Evolutionary conservation across 169 alveolate genomes (phyloP).

Genomic region (Eimeria tenella): DNA sequence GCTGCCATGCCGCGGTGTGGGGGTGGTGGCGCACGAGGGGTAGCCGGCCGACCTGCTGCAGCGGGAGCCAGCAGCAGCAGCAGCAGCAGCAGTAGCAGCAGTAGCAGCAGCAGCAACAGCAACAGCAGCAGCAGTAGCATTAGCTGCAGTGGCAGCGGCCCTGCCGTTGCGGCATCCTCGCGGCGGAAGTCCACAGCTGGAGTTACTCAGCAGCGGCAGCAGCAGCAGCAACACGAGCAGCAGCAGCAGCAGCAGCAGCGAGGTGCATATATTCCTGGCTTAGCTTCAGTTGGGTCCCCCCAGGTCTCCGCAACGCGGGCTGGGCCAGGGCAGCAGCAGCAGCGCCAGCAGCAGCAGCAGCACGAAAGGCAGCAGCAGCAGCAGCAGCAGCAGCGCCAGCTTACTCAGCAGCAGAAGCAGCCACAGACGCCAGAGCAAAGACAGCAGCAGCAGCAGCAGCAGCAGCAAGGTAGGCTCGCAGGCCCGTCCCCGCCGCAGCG

Average conservation of each 20-base stretch:
- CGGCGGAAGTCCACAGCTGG: no score
- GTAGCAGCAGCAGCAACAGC: slow-evolving; percentile 83
- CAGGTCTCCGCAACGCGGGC: no score
- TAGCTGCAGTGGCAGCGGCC: no score
- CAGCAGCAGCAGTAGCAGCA: slow-evolving; percentile 11
- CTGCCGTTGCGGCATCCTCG: background rate
- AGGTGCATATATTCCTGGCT: no score
- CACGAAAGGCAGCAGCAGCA: no score
- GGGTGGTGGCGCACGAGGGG: background rate
- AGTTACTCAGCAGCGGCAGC: slow-evolving; percentile 30
- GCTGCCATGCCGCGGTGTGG: slow-evolving; percentile 1
- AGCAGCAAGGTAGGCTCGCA: background rate
- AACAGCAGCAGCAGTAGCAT: slow-evolving; percentile 58
- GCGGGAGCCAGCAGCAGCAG: background rate
- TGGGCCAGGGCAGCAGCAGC: background rate
- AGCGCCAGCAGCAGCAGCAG: no score
- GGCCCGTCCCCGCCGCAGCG: no score
- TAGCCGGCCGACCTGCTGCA: background rate
- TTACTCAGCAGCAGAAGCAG: slow-evolving; percentile 5
- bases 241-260: slow-evolving; percentile 50
- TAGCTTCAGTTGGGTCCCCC: no score
- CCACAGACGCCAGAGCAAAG: background rate
- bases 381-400: no score
- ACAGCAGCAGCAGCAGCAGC: slow-evolving; percentile 33
- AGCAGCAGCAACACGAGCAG: slow-evolving; percentile 22